These are phyloP conservation scores for Antitrichia curtipendula DNA, from an alignment of 225 moss, liverwort and hornwort genomes.

Conservation along the genomic window DNA sequence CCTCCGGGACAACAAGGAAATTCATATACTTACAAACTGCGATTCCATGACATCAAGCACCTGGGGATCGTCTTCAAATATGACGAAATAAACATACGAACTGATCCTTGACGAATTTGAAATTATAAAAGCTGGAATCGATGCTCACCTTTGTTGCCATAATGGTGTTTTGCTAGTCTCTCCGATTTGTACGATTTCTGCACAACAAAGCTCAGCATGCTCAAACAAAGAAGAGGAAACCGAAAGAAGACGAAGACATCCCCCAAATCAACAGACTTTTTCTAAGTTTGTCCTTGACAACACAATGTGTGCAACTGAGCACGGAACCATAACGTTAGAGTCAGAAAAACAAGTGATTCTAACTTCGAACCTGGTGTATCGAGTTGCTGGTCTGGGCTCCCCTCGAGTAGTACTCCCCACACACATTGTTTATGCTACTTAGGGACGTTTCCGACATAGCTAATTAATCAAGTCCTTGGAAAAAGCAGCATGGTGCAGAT, in stretches of 20 bases:
- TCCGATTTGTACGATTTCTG: slow-evolving; percentile 3
- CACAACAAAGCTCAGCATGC: not conserved
- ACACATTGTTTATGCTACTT: not conserved
- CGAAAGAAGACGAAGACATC: not conserved
- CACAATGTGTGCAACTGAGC: not conserved
- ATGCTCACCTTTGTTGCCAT: slow-evolving; percentile 20
- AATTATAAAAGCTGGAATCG: not conserved
- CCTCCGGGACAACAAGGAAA: not conserved
- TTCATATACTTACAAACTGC: not conserved
- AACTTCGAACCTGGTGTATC: not conserved
- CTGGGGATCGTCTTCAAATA: not conserved
- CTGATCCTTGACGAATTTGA: not conserved
- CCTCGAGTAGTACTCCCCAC: not conserved
- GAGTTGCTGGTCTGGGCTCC: not conserved
- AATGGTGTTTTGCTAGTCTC: not conserved
- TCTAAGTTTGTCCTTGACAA: not conserved
- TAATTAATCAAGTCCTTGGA: not conserved
- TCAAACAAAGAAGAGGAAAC: not conserved
- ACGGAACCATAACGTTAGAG: not conserved
- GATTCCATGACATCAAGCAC: not conserved
- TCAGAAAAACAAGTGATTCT: not conserved
- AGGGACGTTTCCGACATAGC: slow-evolving; percentile 1
- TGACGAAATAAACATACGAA: not conserved
- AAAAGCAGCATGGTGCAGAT: not conserved
- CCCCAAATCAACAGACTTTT: not conserved